Evolutionary conservation across 2,329 filamentous ascomycete genomes (phyloP), one percentile per base, ranked within the genome.

Genomic region (Lachnellula arida): DNA sequence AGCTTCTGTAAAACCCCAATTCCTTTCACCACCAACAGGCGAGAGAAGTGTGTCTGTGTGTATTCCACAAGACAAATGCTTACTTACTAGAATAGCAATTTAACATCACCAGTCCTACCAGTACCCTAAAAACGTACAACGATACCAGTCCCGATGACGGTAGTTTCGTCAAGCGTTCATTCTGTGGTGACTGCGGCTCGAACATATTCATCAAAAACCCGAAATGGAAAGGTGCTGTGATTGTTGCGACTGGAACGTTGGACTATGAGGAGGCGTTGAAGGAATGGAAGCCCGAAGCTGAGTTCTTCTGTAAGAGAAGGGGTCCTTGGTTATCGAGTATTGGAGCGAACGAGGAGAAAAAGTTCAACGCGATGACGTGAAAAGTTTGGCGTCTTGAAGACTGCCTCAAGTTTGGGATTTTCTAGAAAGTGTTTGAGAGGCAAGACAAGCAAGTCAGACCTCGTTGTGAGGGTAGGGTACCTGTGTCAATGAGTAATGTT

Each of bases 241-340:
- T 53, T n/a, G 43, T 58, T 3, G 40, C 23, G 23, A 48, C 19
- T n/a, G 56, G 56, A 3, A 46, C 44, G 14, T 25, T 58, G 46
- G 49, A 55, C 15, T 34, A 25, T 40, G 50, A 47, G 34, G 46
- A 51, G 44, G 49, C 22, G 34, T 51, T 54, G 49, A 50, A 28
- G 46, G 37, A 49, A 8, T 55, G 52, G 52, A 37, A 17, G 15
- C 53, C 53, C 11, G 17, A 51, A 19, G 15, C 42, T n/a, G 53
- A 56, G 22, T 59, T 53, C 25, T 59, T 49, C 51, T 59, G 56
- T 19, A 59, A 54, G 43, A 55, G 50, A 19, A 53, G 46, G 19
- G 49, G 46, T 5, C 19, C 50, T 39, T 59, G 53, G 53, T 25
- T 53, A n/a, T 7, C 35, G 4, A 46, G 25, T 12, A 28, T 39